Percentiles rank a stretch among this genome's conserved stretches.
phyloP scores from a whole-genome alignment of 208 protist species.

The Acanthamoeba healyi region DNA sequence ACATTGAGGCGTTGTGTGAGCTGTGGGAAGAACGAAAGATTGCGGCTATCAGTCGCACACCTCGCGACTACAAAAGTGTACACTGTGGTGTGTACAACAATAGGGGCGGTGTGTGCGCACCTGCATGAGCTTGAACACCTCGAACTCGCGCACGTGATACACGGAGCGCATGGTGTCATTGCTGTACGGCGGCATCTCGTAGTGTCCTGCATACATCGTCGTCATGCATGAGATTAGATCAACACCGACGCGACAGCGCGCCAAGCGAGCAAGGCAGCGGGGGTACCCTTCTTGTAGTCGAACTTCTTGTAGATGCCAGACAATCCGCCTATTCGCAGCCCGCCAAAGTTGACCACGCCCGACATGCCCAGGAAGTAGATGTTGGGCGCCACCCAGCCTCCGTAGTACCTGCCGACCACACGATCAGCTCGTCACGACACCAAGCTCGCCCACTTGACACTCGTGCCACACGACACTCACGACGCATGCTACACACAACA shows the following conservation, averaged over 20 bases:
- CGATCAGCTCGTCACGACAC: not conserved
- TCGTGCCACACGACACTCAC: too few species aligned
- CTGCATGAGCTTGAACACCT: constrained; percentile 82
- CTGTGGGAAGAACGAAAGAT: not conserved
- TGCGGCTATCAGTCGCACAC: too few species aligned
- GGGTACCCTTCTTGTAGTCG: constrained; percentile 85
- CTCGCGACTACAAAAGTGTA: too few species aligned
- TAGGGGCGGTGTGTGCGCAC: too few species aligned
- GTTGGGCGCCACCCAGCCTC: constrained; percentile 97
- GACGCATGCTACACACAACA: too few species aligned
- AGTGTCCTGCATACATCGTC: constrained; percentile 79
- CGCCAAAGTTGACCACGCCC: constrained; percentile 94
- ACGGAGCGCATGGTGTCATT: constrained; percentile 82
- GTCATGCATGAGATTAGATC: not conserved
- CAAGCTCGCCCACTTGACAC: not conserved
- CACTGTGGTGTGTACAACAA: too few species aligned
- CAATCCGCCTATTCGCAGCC: constrained; percentile 91
- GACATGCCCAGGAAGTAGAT: constrained; percentile 98
- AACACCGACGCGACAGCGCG: too few species aligned
- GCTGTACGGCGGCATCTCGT: constrained; percentile 86
- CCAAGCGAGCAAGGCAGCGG: not conserved
- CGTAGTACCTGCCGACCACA: constrained; percentile 88
- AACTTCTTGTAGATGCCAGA: constrained; percentile 90
- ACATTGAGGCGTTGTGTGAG: constrained; percentile 84
- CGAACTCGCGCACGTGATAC: constrained; percentile 90